phyloP scores from a whole-genome alignment of 331 rosid species.

The Dryas integrifolia region DNA sequence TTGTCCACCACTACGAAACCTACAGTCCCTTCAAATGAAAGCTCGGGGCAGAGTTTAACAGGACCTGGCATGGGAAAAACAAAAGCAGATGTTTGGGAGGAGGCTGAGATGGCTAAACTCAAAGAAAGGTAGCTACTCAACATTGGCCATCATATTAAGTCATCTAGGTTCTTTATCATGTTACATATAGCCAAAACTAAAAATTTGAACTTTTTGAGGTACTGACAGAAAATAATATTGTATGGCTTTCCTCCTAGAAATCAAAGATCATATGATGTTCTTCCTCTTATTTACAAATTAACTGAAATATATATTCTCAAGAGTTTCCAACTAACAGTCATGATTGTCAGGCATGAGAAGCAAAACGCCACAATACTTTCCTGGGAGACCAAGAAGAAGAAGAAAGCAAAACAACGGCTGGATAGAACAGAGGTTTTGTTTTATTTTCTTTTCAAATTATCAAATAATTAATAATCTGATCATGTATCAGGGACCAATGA shows the following conservation, averaged over 20 bases:
- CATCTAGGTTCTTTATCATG: neutral
- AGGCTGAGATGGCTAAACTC: slow-evolving; percentile 46
- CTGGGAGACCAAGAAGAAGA: slow-evolving; percentile 68
- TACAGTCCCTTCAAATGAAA: slow-evolving; percentile 20
- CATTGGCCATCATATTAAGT: neutral
- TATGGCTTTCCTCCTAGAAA: neutral
- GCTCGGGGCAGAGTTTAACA: slow-evolving; percentile 20
- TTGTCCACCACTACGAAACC: slow-evolving; percentile 22
- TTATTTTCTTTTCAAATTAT: slow-evolving; percentile 2
- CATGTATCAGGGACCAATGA: neutral
- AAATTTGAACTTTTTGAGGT: neutral
- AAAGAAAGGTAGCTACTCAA: slow-evolving; percentile 40
- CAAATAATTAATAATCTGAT: neutral
- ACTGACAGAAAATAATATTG: neutral
- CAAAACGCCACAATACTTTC: slow-evolving; percentile 36
- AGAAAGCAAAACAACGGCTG: slow-evolving; percentile 38
- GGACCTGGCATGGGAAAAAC: slow-evolving; percentile 18
- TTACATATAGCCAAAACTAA: neutral
- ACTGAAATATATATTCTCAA: neutral
- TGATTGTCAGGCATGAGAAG: slow-evolving; percentile 53
- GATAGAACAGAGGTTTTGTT: slow-evolving; percentile 47
- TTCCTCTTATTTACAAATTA: neutral
- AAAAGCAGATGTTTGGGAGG: slow-evolving; percentile 73
- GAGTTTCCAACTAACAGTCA: slow-evolving; percentile 13
- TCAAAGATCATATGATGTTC: neutral